Conservation (phyloP, 2,329 filamentous ascomycete genomes). For the Shiraia sp. region DNA sequence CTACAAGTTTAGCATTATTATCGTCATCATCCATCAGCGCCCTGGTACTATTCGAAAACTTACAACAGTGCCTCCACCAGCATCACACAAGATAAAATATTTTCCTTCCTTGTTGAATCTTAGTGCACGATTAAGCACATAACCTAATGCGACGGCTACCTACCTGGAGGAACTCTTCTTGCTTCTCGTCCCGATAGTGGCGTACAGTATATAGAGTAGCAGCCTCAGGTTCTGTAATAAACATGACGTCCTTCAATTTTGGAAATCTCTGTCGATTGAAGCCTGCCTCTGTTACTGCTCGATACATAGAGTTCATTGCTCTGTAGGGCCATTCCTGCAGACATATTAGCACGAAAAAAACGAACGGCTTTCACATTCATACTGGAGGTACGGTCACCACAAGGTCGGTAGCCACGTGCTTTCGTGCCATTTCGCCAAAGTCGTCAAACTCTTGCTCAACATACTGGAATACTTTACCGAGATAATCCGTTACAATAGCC, state of each 20-base stretch:
- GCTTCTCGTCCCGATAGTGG: constrained; percentile 17
- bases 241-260: constrained; percentile 21
- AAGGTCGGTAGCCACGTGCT: constrained; percentile 27
- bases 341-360: background rate
- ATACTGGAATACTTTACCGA: constrained; percentile 23
- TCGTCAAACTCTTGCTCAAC: constrained; percentile 13
- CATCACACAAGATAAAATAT: constrained; percentile 23
- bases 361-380: background rate
- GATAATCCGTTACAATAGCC: constrained; percentile 34
- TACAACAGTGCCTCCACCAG: constrained; percentile 24
- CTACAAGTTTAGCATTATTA: too few relatives aligned
- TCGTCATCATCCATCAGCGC: background rate
- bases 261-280: constrained; percentile 32
- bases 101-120: background rate
- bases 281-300: constrained; percentile 28
- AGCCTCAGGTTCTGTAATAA: constrained; percentile 37
- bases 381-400: constrained; percentile 31
- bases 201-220: constrained; percentile 32
- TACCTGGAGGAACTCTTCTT: constrained; percentile 13
- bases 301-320: constrained; percentile 34
- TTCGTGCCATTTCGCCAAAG: constrained; percentile 9
- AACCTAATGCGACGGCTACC: too few relatives aligned
- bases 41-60: background rate
- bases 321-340: constrained; percentile 30
- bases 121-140: background rate